Base-by-base conservation (phyloP, 192 early-diverging fungal genomes). In the Backusella morwellensis region DNA sequence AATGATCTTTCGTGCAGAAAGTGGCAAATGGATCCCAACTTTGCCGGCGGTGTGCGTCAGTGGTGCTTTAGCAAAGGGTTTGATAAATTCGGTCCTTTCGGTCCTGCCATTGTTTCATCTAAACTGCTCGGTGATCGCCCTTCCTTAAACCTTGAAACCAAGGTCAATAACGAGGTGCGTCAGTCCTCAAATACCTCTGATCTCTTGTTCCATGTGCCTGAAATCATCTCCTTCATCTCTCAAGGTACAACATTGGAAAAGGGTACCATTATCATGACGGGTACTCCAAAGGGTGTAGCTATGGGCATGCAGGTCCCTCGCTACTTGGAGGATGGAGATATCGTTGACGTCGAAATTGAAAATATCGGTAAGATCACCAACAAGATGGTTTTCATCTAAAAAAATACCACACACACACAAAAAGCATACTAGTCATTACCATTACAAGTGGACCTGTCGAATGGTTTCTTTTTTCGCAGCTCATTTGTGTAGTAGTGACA, bases 231-330 rank as follows among this genome's bases (percentile, higher is more conserved):
- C 66, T 86, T 94, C 70, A 88, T 97, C 71, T 92, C 90, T 63
- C 80, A 88, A 8, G 91, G 97, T 75, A 97, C 96, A 93, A 94
- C 84, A 56, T 86, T 98, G 21, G 92, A 98, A 76, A 87, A 86
- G 17, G 97, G 96, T 21, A 96, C 97, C 80, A 81, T 97, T 15
- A 86, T 98, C 38, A 85, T 98, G 38, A 97, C 97, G 1, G 95
- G 93, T 79, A 98, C 96, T 32, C 96, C 97, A n/a, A 83, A 86
- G 44, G 97, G 97, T 29, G 97, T 97, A 32, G 97, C 95, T 3
- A 88, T 89, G 6, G 12, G 56, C 4, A 1, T 0, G 4, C 2
- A 11, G 12, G 21, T 59, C 12, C 56, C 56, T 26, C 56, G 56
- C 12, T 59, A 59, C 9, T 90, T 98, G 66, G 17, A 74, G 29